Percentiles rank a stretch among this genome's conserved stretches.
These are phyloP conservation scores for Stemphylium lycopersici DNA, from an alignment of 2,329 filamentous ascomycete genomes.

Conservation along the genomic window DNA sequence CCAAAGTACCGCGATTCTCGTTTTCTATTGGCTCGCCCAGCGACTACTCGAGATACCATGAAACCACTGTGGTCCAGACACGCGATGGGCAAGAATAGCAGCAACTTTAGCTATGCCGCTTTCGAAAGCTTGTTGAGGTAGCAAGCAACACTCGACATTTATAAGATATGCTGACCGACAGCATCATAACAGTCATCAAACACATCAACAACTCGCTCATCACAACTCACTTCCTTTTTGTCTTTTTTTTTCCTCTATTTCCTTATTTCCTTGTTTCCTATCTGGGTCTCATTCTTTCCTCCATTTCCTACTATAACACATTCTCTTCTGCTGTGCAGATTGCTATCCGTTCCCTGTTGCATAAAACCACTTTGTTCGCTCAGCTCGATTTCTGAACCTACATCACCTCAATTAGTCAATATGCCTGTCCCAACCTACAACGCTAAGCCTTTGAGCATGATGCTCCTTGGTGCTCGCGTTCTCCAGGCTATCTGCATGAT, in stretches of 20 bases:
- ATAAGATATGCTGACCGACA: conserved; percentile 34
- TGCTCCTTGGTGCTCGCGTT: conserved; percentile 75
- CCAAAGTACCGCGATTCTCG: conserved; percentile 31
- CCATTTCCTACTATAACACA: conserved; percentile 19
- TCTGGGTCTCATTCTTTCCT: conserved; percentile 30
- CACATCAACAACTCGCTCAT: conserved; percentile 40
- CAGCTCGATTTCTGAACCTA: conserved; percentile 21
- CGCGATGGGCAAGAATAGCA: conserved; percentile 45
- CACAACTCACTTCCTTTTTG: conserved; percentile 42
- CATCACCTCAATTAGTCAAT: conserved; percentile 35
- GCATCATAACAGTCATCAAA: conserved; percentile 36
- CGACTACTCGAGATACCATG: conserved; percentile 48
- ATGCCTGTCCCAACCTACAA: conserved; percentile 68
- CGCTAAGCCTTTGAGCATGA: conserved; percentile 71
- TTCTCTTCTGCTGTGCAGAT: conserved; percentile 48
- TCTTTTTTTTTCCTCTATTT: conserved; percentile 44
- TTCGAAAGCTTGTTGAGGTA: conserved; percentile 27
- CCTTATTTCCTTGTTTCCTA: conserved; percentile 44
- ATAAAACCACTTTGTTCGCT: conserved; percentile 29
- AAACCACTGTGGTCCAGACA: conserved; percentile 43
- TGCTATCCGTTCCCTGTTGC: conserved; percentile 37
- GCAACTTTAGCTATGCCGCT: conserved; percentile 27
- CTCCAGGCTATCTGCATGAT: conserved; percentile 76
- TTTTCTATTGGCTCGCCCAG: conserved; percentile 44
- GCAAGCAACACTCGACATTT: conserved; percentile 23